phyloP scores from a whole-genome alignment of 2,329 filamentous ascomycete genomes.

The Neopestalotiopsis rosae region DNA sequence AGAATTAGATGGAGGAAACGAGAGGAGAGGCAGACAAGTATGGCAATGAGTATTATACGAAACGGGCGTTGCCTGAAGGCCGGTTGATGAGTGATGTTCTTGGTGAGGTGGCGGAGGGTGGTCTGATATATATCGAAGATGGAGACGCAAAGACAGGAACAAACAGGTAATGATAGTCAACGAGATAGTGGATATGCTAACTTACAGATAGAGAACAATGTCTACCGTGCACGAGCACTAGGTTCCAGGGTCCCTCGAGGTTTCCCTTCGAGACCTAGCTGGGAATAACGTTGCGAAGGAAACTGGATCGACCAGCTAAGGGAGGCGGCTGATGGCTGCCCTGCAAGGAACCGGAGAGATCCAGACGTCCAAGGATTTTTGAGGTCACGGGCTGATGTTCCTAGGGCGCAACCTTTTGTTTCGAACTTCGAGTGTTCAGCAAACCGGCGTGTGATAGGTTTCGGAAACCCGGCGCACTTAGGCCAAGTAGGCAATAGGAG shows the following conservation, averaged over 20 bases:
- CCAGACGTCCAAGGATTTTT: conserved; percentile 33
- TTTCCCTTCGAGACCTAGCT: conserved; percentile 27
- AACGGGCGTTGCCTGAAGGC: conserved; percentile 13
- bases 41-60: conserved; percentile 20
- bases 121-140: conserved; percentile 21
- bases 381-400: conserved; percentile 26
- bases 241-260: conserved; percentile 25
- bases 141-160: conserved; percentile 12
- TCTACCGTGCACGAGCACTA: conserved; percentile 32
- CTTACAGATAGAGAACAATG: conserved; percentile 30
- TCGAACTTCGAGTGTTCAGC: conserved; percentile 37
- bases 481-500: conserved; percentile 27
- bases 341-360: conserved; percentile 28
- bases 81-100: not conserved
- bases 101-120: conserved; percentile 17
- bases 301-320: conserved; percentile 29
- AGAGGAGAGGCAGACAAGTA: conserved; percentile 14
- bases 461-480: conserved; percentile 38
- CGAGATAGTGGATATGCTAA: conserved; percentile 30
- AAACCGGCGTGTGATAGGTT: conserved; percentile 38
- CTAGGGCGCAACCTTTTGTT: conserved; percentile 31
- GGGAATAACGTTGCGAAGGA: conserved; percentile 29
- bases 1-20: conserved; percentile 9
- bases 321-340: conserved; percentile 27
- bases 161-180: conserved; percentile 22